Base-by-base conservation (phyloP, 495 filamentous ascomycete species). In the Podospora comata region DNA sequence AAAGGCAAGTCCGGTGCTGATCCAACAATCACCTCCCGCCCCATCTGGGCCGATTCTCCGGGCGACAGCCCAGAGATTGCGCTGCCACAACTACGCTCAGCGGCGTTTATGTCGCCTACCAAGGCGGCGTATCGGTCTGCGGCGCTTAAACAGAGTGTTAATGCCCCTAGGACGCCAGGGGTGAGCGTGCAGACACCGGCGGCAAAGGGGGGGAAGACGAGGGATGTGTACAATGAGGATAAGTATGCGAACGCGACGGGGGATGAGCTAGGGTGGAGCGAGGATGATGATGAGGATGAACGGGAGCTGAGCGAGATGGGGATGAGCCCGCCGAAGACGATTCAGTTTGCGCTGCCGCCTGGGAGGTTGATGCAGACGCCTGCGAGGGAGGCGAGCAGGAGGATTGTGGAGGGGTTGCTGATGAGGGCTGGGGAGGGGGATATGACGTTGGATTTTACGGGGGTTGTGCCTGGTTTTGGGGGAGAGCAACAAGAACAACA, bases 261-360 rank as follows among this genome's bases (percentile, higher is more conserved):
- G 27, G 81, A 83, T 56, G 84, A 85, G 74, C 84, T 86, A 20
- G 79, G 76, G 15, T 93, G 90, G 89, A 87, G 92, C 39, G 90
- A 87, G 66, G 82, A 85, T 62, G 83, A 81, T 56, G 85, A 88
- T 55, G 87, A 87, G 82, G 66, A 87, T 59, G 86, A 86, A 15
- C 18, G 32, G 61, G 32, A 39, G 86, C 88, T 55, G 84, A 84
- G 2, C 5, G 39, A 48, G 39, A 48, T 48, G 39, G 92, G 87
- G 0, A 87, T 93, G 71, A 96, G 92, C 73, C 95, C 96, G 48
- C 95, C 95, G 0, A 97, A 97, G 80, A 99, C 95, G 28, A 97
- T 99, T 77, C 93, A 97, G 74, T 99, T 99, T 75, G 90, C 92
- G 72, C 83, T 99, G 67, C 94, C 94, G 66, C 91, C 92, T 73